Conservation (phyloP, 331 rosid genomes). For the Prunus yedoensis region DNA sequence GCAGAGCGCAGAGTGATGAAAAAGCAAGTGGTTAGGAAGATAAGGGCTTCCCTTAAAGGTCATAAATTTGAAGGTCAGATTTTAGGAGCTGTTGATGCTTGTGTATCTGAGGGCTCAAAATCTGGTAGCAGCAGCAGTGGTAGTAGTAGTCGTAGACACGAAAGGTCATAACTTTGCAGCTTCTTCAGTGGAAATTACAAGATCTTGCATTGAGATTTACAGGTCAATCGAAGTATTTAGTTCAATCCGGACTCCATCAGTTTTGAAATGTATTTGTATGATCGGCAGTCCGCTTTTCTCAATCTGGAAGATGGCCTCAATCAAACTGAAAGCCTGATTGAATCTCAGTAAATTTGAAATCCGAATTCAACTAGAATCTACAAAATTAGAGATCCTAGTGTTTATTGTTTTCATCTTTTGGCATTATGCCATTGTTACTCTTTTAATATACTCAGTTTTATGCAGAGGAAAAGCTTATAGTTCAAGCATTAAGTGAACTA, state of each 20-base stretch:
- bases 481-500: too few relatives aligned
- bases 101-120: slow-evolving; percentile 17
- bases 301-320: too few relatives aligned
- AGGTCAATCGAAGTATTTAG: not conserved
- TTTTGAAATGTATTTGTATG: not conserved
- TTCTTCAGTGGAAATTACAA: not conserved
- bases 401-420: too few relatives aligned
- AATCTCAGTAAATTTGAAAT: too few relatives aligned
- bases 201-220: not conserved
- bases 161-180: not conserved
- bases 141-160: slow-evolving; percentile 1
- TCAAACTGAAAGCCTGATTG: too few relatives aligned
- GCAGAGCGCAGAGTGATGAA: slow-evolving; percentile 36
- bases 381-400: too few relatives aligned
- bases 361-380: too few relatives aligned
- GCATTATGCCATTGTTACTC: too few relatives aligned
- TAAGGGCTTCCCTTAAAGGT: slow-evolving; percentile 25
- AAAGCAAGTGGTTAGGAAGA: slow-evolving; percentile 31
- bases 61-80: not conserved
- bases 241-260: not conserved
- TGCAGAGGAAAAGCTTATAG: too few relatives aligned
- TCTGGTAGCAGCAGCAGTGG: slow-evolving; percentile 15
- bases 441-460: too few relatives aligned
- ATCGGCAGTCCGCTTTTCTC: too few relatives aligned
- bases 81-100: too few relatives aligned